Conservation (phyloP, 1,284 basidiomycete species). For the Ustilago shanxiensis region DNA sequence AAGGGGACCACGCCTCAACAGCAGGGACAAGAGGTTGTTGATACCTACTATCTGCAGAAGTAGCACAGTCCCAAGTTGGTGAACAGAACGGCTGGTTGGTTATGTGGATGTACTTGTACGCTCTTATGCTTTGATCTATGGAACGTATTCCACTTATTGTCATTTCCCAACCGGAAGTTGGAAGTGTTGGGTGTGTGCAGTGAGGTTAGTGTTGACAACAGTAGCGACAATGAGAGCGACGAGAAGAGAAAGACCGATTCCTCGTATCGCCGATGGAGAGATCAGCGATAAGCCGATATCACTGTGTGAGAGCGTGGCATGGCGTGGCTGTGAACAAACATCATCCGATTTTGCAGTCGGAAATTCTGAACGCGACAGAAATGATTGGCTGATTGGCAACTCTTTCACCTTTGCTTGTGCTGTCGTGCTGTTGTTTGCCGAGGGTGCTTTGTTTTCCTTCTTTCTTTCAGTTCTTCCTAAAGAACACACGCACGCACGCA, state of each 20-base stretch:
- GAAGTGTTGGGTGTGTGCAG: background rate
- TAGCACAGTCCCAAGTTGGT: background rate
- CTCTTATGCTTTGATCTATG: background rate
- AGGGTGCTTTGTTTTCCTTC: background rate
- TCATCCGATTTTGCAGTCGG: conserved; percentile 19
- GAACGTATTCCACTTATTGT: background rate
- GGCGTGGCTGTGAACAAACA: background rate
- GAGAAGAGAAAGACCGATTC: background rate
- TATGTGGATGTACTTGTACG: background rate
- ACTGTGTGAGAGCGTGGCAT: too few relatives aligned
- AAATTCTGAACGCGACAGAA: background rate
- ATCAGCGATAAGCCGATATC: background rate
- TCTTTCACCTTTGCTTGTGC: too few relatives aligned
- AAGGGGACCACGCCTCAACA: conserved; percentile 8
- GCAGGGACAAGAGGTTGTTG: conserved; percentile 19
- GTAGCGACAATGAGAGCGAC: background rate
- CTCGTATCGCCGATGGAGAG: background rate
- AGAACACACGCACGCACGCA: background rate
- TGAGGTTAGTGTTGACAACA: too few relatives aligned
- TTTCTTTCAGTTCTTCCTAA: background rate
- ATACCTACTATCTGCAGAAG: conserved; percentile 45
- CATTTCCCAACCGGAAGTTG: background rate
- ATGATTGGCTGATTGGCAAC: conserved; percentile 24
- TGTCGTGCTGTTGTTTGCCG: too few relatives aligned
- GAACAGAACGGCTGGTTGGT: too few relatives aligned